phyloP scores from a whole-genome alignment of 495 filamentous ascomycete genomes.

The Penicillium alfredii region DNA sequence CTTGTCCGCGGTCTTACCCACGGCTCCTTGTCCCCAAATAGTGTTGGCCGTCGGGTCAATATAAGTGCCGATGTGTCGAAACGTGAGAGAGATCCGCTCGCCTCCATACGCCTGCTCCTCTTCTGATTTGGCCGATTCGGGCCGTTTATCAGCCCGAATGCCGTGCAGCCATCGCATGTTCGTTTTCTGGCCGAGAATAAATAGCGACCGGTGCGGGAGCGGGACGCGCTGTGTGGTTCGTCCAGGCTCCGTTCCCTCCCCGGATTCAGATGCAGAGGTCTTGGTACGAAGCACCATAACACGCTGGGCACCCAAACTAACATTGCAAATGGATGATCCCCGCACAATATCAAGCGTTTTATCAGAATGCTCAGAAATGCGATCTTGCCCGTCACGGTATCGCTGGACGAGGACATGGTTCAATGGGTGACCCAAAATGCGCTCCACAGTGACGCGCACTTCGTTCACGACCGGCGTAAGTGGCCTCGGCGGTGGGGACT shows the following conservation, averaged over 20 bases:
- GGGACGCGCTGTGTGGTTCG: conserved; percentile 58
- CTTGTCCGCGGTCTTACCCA: conserved; percentile 50
- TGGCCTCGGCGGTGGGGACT: conserved; percentile 68
- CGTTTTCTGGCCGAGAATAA: conserved; percentile 71
- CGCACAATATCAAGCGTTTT: conserved; percentile 90
- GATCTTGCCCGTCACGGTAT: conserved; percentile 85
- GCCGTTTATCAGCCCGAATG: conserved; percentile 80
- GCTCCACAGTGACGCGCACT: conserved; percentile 62
- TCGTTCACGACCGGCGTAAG: conserved; percentile 67
- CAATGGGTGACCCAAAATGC: conserved; percentile 67
- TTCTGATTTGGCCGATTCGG: conserved; percentile 52
- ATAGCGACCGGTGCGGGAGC: conserved; percentile 85
- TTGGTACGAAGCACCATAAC: conserved; percentile 90
- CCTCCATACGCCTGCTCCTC: conserved; percentile 69
- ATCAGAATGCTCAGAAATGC: conserved; percentile 95
- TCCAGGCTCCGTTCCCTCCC: conserved; percentile 17
- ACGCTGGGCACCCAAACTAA: conserved; percentile 85
- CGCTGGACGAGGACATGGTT: conserved; percentile 94
- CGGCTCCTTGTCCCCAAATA: conserved; percentile 94
- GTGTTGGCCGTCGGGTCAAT: conserved; percentile 50
- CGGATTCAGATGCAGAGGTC: conserved; percentile 34
- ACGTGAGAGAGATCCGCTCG: conserved; percentile 86
- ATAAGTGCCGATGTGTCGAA: conserved; percentile 84
- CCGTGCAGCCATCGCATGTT: conserved; percentile 87
- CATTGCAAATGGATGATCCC: conserved; percentile 79